These are phyloP conservation scores for Ascochyta rabiei DNA, from an alignment of 2,329 filamentous ascomycete genomes.

Conservation along the genomic window DNA sequence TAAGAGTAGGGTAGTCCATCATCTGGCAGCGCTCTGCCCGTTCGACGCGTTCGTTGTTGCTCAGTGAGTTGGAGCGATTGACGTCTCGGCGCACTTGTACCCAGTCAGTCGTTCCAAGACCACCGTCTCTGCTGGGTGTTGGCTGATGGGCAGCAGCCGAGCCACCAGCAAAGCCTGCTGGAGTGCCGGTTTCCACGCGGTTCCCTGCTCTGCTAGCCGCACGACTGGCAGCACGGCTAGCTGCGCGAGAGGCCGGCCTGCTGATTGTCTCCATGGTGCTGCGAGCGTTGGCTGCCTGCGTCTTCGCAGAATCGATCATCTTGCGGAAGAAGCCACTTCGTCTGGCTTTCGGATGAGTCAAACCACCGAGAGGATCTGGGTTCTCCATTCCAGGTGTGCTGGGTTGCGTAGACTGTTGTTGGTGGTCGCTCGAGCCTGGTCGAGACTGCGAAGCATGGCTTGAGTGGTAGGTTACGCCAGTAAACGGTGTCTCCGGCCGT, in stretches of 20 bases:
- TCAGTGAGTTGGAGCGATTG: slow-evolving; percentile 92
- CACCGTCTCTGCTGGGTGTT: slow-evolving; percentile 71
- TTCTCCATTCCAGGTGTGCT: slow-evolving; percentile 66
- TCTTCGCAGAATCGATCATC: slow-evolving; percentile 92
- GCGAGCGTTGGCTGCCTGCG: slow-evolving; percentile 85
- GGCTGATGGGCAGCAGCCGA: slow-evolving; percentile 28
- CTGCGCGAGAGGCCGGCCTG: slow-evolving; percentile 50
- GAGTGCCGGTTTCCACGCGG: slow-evolving; percentile 49
- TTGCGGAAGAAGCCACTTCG: slow-evolving; percentile 95
- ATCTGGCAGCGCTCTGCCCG: slow-evolving; percentile 89
- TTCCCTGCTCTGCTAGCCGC: slow-evolving; percentile 42
- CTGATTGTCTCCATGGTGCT: slow-evolving; percentile 72
- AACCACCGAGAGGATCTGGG: slow-evolving; percentile 75
- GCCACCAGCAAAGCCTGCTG: slow-evolving; percentile 63
- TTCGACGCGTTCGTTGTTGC: slow-evolving; percentile 84
- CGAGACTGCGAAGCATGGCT: slow-evolving; percentile 71
- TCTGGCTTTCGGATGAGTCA: slow-evolving; percentile 74
- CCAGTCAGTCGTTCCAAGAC: slow-evolving; percentile 77
- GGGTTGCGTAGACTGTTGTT: slow-evolving; percentile 50
- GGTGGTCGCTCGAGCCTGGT: slow-evolving; percentile 55
- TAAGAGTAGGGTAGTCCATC: slow-evolving; percentile 87
- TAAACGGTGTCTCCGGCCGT: slow-evolving; percentile 64
- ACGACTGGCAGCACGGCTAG: slow-evolving; percentile 49
- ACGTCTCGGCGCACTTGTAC: slow-evolving; percentile 97
- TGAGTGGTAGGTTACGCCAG: slow-evolving; percentile 87